Evolutionary conservation across 768 basidiomycete genomes (phyloP).

Genomic region (Piloderma croceum): DNA sequence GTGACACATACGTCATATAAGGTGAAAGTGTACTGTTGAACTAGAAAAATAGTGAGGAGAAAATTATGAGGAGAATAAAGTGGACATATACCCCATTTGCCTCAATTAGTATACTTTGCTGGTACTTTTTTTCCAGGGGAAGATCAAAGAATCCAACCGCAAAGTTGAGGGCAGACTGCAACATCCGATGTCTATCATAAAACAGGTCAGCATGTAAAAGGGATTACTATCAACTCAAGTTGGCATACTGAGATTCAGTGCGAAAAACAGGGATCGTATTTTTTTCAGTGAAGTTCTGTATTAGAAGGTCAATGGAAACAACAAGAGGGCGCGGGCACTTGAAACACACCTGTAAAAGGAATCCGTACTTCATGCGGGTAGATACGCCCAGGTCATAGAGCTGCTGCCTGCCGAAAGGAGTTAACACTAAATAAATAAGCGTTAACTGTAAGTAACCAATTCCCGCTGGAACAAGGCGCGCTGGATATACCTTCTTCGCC

Average conservation of each 20-base stretch:
- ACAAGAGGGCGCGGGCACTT: not conserved
- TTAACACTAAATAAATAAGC: constrained; percentile 52
- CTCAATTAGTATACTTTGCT: constrained; percentile 75
- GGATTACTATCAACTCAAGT: constrained; percentile 1
- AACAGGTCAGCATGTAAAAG: not conserved
- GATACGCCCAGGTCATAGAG: constrained; percentile 76
- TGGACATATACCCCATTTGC: constrained; percentile 40
- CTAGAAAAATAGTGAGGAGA: constrained; percentile 24
- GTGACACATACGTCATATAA: constrained; percentile 55
- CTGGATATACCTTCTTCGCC: constrained; percentile 67
- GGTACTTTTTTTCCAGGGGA: constrained; percentile 66
- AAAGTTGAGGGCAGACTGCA: constrained; percentile 58
- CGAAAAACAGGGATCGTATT: constrained; percentile 72
- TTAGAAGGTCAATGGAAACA: constrained; percentile 14
- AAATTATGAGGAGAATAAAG: constrained; percentile 9
- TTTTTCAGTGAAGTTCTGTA: constrained; percentile 51
- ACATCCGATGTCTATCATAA: constrained; percentile 60
- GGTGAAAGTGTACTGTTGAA: constrained; percentile 86
- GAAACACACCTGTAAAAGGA: constrained; percentile 63
- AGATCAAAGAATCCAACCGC: constrained; percentile 75
- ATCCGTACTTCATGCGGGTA: constrained; percentile 74
- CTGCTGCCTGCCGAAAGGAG: constrained; percentile 88
- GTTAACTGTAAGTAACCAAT: constrained; percentile 13
- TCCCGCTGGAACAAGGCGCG: not conserved
- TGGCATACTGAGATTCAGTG: constrained; percentile 37